Evolutionary conservation across 2,329 filamentous ascomycete species (phyloP).

Genomic region (Hymenoscyphus infarciens): DNA sequence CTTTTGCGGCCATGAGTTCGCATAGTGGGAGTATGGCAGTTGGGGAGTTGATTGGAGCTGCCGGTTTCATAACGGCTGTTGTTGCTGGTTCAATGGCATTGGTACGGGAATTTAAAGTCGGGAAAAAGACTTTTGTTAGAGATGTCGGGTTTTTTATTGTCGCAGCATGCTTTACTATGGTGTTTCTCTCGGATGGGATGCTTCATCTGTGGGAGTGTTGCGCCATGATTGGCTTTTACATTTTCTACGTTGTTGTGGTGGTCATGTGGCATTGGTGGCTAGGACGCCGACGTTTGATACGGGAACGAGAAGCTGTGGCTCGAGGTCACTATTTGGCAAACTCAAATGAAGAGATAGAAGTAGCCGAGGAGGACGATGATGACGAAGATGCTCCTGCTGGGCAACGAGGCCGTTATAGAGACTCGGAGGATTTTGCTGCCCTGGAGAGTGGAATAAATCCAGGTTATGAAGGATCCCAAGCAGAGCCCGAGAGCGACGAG

Average conservation of each 20-base stretch:
- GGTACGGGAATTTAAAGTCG: conserved; percentile 91
- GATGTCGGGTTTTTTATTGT: conserved; percentile 91
- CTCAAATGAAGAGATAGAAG: conserved; percentile 48
- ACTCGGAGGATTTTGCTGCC: conserved; percentile 32
- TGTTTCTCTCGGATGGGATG: conserved; percentile 79
- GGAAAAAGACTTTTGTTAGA: conserved; percentile 81
- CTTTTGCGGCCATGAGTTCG: conserved; percentile 95
- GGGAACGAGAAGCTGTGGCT: conserved; percentile 66
- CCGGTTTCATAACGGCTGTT: conserved; percentile 92
- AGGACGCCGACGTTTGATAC: conserved; percentile 55
- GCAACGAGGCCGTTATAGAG: conserved; percentile 29
- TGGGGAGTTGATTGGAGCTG: conserved; percentile 90
- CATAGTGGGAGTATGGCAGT: conserved; percentile 96
- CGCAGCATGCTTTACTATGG: conserved; percentile 81
- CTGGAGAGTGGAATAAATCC: conserved; percentile 33
- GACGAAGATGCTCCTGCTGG: conserved; percentile 47
- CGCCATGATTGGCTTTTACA: conserved; percentile 86
- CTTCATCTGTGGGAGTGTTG: conserved; percentile 86
- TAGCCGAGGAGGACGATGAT: conserved; percentile 62
- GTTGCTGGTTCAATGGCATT: conserved; percentile 97
- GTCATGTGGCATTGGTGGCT: conserved; percentile 90
- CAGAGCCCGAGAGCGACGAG: conserved; percentile 42
- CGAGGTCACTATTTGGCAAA: conserved; percentile 69
- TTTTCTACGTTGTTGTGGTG: conserved; percentile 84
- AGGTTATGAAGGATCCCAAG: conserved; percentile 41